Evolutionary conservation across 2,329 filamentous ascomycete species (phyloP), one percentile per base, ranked within the genome.

Genomic region (Fusarium sterilihyphosum): DNA sequence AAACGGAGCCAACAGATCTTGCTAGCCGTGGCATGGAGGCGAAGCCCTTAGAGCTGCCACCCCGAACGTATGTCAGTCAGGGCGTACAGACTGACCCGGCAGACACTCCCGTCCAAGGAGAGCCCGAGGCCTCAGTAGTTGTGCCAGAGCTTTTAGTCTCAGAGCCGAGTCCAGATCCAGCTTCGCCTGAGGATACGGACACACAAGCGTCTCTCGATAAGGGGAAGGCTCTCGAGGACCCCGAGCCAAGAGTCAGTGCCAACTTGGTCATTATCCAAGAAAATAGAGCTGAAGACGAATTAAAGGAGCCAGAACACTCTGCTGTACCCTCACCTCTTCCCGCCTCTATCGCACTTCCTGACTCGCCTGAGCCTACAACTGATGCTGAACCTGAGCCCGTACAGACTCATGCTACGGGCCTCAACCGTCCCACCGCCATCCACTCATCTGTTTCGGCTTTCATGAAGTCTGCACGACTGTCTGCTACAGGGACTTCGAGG

Each of bases 1-100:
- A 74, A 58, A 60, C 52, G 22, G 59, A 67, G 17, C 53, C 41
- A 16, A n/a, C 16, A 46, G 69, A 47, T 31, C 18, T 68, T 35
- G 35, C 24, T 37, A 40, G n/a, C 26, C 31, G 24, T 38, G 35
- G 13, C 35, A 29, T 12, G 17, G 13, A 29, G 33, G 43, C n/a
- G 14, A 53, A 44, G 50, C 50, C 31, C 26, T 29, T 12, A 22
- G 20, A 66, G 16, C 22, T 35, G 24, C 24, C 22, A 33, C 6
- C 26, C 46, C 46, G 24, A 29, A 17, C 29, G 13, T 18, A 47
- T 24, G 33, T 37, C 14, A 52, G 53, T 16, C 26, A 20, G 20
- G 50, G 38, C 11, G 43, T 56, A 24, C 71, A 73, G 61, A 64
- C 71, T 11, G n/a, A 53, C n/a, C 20, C 24, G 24, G 38, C 26